Evolutionary conservation across 1,284 basidiomycete genomes (phyloP).

Genomic region (Ganoderma lingzhi): DNA sequence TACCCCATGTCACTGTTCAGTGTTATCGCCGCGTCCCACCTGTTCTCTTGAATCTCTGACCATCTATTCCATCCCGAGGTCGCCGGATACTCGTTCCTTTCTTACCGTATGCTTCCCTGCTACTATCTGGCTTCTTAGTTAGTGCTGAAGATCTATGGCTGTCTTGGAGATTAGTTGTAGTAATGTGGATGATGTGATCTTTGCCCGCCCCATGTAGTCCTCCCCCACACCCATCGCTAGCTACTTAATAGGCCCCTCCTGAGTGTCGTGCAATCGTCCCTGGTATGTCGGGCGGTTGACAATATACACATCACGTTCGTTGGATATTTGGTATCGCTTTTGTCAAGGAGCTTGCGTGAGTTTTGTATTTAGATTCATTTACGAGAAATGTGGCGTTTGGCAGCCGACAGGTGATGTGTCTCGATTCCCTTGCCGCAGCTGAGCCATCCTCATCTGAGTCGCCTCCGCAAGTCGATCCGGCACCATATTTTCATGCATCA

Average conservation of each 20-base stretch:
- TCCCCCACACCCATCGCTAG: conserved; percentile 11
- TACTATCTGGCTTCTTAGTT: conserved; percentile 5
- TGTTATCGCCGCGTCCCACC: background rate
- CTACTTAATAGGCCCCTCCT: conserved; percentile 1
- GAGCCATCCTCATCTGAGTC: background rate
- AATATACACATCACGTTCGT: conserved; percentile 24
- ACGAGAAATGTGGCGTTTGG: conserved; percentile 10
- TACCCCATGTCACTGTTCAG: conserved; percentile 23
- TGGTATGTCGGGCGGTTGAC: conserved; percentile 6
- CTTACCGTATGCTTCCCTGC: conserved; percentile 30
- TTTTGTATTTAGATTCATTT: background rate
- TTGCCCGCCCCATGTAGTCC: conserved; percentile 23
- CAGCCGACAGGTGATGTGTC: conserved; percentile 1
- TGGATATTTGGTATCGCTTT: background rate
- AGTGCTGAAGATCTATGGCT: conserved; percentile 18
- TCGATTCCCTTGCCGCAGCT: background rate
- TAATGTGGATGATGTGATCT: conserved; percentile 16
- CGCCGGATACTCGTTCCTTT: conserved; percentile 14
- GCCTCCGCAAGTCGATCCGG: background rate
- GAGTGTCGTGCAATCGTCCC: background rate
- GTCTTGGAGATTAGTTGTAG: conserved; percentile 2
- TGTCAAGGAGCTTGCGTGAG: background rate
- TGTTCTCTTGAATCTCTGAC: conserved; percentile 6
- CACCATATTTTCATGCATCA: background rate
- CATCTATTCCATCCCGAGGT: background rate